Evolutionary conservation across 2,329 filamentous ascomycete species (phyloP).

Genomic region (Simplicillium aogashimaense): DNA sequence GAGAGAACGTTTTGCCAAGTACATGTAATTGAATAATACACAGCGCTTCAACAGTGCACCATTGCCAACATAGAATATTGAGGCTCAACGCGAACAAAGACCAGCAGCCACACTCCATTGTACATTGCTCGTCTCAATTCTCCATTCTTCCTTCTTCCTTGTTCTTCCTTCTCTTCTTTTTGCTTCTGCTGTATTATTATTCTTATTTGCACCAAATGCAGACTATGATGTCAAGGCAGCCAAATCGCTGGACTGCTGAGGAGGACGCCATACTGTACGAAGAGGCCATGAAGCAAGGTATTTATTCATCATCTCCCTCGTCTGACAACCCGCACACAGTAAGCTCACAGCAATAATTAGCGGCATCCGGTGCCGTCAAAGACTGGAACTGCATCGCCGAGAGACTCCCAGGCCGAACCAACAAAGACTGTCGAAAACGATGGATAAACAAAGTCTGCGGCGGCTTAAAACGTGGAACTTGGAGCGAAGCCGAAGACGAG

Average conservation of each 20-base stretch:
- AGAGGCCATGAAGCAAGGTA: conserved; percentile 6
- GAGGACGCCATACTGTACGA: conserved; percentile 5
- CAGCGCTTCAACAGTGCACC: too few relatives aligned
- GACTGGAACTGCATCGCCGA: conserved; percentile 24
- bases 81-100: too few relatives aligned
- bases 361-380: conserved; percentile 3
- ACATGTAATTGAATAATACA: too few relatives aligned
- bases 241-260: conserved; percentile 4
- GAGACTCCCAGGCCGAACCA: conserved; percentile 25
- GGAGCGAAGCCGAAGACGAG: conserved; percentile 11
- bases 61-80: too few relatives aligned
- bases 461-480: conserved; percentile 28
- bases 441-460: conserved; percentile 26
- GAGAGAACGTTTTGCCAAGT: too few relatives aligned
- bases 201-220: too few relatives aligned
- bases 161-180: too few relatives aligned
- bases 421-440: conserved; percentile 33
- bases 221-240: too few relatives aligned
- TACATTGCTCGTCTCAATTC: too few relatives aligned
- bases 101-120: too few relatives aligned
- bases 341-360: conserved; percentile 1
- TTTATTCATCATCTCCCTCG: background rate
- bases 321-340: background rate
- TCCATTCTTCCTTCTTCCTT: too few relatives aligned
- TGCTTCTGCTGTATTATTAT: too few relatives aligned